Evolutionary conservation across 1,139 yeast genomes (phyloP), one percentile per base, ranked within the genome.

Genomic region (Nakaseomyces uthaithaninus): DNA sequence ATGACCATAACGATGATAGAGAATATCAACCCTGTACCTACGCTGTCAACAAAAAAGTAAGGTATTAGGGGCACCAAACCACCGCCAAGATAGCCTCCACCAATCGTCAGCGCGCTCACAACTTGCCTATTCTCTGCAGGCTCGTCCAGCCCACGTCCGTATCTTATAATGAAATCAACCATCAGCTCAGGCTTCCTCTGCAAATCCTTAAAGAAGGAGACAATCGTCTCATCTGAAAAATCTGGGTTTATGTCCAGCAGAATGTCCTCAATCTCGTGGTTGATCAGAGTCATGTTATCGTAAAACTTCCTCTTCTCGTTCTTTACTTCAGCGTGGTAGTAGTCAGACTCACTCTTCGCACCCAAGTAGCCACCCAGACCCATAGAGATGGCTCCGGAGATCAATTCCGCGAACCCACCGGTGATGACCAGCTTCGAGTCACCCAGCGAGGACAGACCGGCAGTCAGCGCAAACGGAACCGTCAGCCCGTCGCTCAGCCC

Each of bases 331-430:
- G 80, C 69, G 42, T 68, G 66, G 60, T 80, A 80, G 59, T 77
- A 82, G 57, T 82, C 89, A 20, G 72, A 64, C 62, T 82, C 93
- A n/a, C 83, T 75, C 55, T 78, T 77, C 25, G 91, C 91, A 31
- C 91, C 93, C 47, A 82, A 67, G 57, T 71, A 82, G 14, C 93
- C 93, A 45, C 93, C 93, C 44, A 82, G 71, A 3, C 93, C 93
- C 93, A 82, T 82, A 18, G 89, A 80, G 33, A 82, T 81, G 34
- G 91, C 85, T 33, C 93, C 93, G 3, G 86, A 77, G 3, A 82
- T 84, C 54, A 82, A 68, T 61, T 82, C 93, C 3, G 91, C 91
- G 74, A 82, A 75, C 28, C 91, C 93, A 69, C 91, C 93, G 17
- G 91, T 80, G 41, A 82, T 80, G 28, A 82, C 93, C 54, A 82